Evolutionary conservation across 2,329 filamentous ascomycete species (phyloP).

Genomic region (Gliomastix tumulicola): DNA sequence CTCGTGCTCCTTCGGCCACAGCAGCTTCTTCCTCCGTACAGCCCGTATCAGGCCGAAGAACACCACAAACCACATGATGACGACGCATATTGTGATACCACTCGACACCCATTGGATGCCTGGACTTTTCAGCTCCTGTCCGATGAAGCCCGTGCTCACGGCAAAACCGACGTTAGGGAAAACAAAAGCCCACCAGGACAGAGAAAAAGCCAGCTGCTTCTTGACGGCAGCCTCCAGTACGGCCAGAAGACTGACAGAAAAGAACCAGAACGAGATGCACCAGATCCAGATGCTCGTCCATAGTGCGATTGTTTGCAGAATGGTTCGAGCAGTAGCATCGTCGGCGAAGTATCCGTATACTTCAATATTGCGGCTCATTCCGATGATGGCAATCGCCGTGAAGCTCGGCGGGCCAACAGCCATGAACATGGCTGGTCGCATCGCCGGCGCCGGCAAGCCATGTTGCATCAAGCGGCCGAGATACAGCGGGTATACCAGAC

Average conservation of each 20-base stretch:
- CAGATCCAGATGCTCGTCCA: constrained; percentile 53
- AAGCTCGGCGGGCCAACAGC: constrained; percentile 69
- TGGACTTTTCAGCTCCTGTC: constrained; percentile 36
- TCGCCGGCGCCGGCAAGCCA: constrained; percentile 51
- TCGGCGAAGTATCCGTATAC: constrained; percentile 2
- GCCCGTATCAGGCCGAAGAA: not conserved
- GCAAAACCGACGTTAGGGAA: constrained; percentile 57
- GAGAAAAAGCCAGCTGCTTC: constrained; percentile 40
- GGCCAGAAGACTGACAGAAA: constrained; percentile 29
- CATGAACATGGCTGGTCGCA: constrained; percentile 64
- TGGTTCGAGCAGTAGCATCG: constrained; percentile 7
- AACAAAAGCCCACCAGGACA: constrained; percentile 59
- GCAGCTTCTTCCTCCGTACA: not conserved
- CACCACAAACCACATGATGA: not conserved
- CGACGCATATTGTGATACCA: constrained; percentile 36
- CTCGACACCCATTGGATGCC: constrained; percentile 39
- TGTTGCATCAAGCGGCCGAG: constrained; percentile 64
- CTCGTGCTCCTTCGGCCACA: not conserved
- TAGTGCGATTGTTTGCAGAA: constrained; percentile 33
- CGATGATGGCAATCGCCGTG: constrained; percentile 62
- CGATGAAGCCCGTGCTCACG: constrained; percentile 48
- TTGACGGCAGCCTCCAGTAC: constrained; percentile 9
- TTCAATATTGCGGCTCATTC: constrained; percentile 50
- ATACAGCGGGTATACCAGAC: constrained; percentile 69
- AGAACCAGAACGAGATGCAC: constrained; percentile 56